Base-by-base conservation (phyloP, 371 early-diverging fungal genomes). In the Nematocida sp. region DNA sequence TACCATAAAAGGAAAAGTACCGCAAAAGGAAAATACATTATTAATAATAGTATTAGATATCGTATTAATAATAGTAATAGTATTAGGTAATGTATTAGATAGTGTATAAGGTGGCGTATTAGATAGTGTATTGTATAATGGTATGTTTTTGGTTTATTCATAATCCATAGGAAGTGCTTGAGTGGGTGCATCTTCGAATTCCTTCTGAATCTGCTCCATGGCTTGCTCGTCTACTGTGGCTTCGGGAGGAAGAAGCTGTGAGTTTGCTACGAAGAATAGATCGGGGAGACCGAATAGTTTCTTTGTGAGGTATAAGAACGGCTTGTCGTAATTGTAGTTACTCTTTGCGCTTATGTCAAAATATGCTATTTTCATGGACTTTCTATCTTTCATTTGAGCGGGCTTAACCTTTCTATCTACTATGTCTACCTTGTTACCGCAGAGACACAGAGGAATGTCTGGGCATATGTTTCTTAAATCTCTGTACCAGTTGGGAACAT, bases 251-350 rank as follows among this genome's bases (percentile, higher is more conserved):
- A 88, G 89, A 77, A 98, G 88, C 47, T 94, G 93, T 63, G 97
- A 93, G 35, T 96, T 91, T 79, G 94, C 94, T 75, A 92, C 94
- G 79, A 98, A 96, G 55, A 93, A 94, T 59, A 99, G 87, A 83
- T 90, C 88, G 71, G 89, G 86, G 86, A 93, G 92, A 60, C 92
- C 93, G 80, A 89, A 86, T 78, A 99, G 88, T 88, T 93, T 95
- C 81, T 95, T 90, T 38, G 97, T 93, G 77, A 98, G 88, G 92
- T 93, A 92, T 79, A 97, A 87, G 92, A 98, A 98, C 64, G 99
- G 99, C 89, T 94, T 94, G 86, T 95, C 98, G 84, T 96, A 97
- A 91, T 98, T 98, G 89, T 97, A 95, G 89, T 96, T 96, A 84
- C 71, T 82, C 89, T 97, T 98, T 83, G 98, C 99, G 80, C 91